Base-by-base conservation (phyloP, 768 basidiomycete genomes). In the Inosperma sp. region DNA sequence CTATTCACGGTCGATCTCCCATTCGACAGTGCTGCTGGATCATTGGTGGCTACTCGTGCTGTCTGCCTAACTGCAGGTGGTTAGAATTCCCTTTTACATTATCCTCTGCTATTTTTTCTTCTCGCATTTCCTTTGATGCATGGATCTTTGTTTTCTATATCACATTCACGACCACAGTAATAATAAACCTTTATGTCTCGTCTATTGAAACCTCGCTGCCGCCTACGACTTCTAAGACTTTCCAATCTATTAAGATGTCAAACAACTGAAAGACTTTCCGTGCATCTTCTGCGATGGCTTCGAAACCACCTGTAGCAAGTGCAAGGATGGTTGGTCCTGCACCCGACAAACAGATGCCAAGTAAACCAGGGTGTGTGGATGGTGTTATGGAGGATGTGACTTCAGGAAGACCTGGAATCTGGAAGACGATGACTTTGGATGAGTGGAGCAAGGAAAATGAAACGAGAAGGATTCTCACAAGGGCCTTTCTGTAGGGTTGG, bases 311-410 rank as follows among this genome's bases (percentile, higher is more conserved):
- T 0, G 90, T 93, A 2, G 96, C 96, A 14, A 99, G 80, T 1
- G 96, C 96, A 54, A 99, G 80, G 55, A 98, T 96, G 5, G 96
- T 97, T 3, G 96, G 96, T 0, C 96, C 96, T 4, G 96, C 96
- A 6, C 96, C 96, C 2, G 95, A 98, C 27, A 99, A 82, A 66
- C 96, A 98, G 49, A 98, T 96, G 4, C 96, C 96, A 7, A 99
- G 76, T 4, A 99, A 73, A n/a, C 96, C 96, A 0, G 91, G 89
- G 68, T 98, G 94, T 0, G 89, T 84, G 7, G 78, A 58, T 5
- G 94, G 94, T 1, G 96, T 96, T 46, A 98, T 84, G 13, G 77
- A 74, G 23, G 88, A 85, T 10, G 94, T 92, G 39, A 99, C 93
- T 63, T 92, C 87, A 7, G 93, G 89, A 7, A 99, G 78, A 22